Base-by-base conservation (phyloP, 306 rosid genomes). In the Dryas octopetala region DNA sequence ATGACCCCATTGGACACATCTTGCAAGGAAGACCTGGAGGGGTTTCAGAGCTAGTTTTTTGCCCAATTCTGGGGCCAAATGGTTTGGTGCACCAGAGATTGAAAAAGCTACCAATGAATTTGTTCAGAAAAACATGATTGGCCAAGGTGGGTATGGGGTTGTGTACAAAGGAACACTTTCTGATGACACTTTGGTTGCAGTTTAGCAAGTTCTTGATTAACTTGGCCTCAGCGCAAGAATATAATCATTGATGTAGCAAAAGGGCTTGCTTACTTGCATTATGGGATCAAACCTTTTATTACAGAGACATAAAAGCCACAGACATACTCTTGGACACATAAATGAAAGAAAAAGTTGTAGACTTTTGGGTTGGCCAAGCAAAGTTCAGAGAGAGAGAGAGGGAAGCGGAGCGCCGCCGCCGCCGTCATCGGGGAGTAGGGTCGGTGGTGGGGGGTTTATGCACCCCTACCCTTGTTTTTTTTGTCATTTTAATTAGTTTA, bases 231-330 rank as follows among this genome's bases (percentile, higher is more conserved):
- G 65, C 83, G 98, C 4, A 93, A 88, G 85, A 86, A 69, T 62
- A 88, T 93, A 52, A 82, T 93, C 5, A 79, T 93, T 47, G 98
- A 93, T 71, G 91, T 93, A 63, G 98, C 98, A 7, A 93, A 81
- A 67, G 98, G 98, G 84, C 67, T 93, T 28, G 84, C 84, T 16
- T 93, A 93, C 75, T 75, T 93, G 75, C 98, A 93, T 23, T 71
- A 91, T 15, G 96, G 92, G 66, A 81, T 88, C 80, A 88, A 89
- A 70, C 97, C 97, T 5, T 93, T 70, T 93, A 87, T 71, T 96
- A 93, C 62, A 87, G 96, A 9, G 97, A 93, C 69, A 83, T 93
- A 14, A 93, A 93, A 66, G 79, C 91, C 14, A 90, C 93, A 0
- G 89, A 93, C 69, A 88, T 93, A 26, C 90, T 90, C n/a, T 49